These are phyloP conservation scores for Gossypium davidsonii DNA, from an alignment of 441 rosid species.

Conservation along the genomic window DNA sequence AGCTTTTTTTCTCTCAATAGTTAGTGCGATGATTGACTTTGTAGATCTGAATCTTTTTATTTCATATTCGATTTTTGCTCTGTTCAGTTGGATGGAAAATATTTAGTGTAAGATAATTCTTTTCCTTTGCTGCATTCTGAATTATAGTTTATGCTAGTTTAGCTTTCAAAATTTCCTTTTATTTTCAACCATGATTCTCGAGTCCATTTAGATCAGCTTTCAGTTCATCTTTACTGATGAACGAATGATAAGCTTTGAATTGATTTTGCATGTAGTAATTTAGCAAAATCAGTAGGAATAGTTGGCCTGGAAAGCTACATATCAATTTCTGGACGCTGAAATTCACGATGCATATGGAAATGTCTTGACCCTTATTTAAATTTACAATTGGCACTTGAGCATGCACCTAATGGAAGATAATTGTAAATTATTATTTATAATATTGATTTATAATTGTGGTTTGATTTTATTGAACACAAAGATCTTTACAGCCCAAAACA, in stretches of 20 bases:
- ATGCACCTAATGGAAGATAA: background rate
- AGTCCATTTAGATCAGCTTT: background rate
- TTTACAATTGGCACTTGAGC: background rate
- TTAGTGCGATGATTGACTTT: constrained; percentile 1
- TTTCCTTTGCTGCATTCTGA: background rate
- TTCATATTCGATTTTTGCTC: background rate
- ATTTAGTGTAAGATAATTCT: background rate
- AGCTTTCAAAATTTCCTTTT: background rate
- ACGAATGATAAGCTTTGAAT: background rate
- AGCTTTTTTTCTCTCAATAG: background rate
- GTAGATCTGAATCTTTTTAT: background rate
- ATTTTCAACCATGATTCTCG: background rate
- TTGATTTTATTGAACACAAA: background rate
- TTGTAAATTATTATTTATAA: background rate
- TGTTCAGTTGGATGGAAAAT: background rate
- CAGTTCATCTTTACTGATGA: background rate
- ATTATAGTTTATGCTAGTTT: background rate
- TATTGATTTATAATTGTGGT: background rate
- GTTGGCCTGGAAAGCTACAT: background rate
- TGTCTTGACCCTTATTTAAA: background rate
- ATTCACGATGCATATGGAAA: background rate
- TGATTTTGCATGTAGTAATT: background rate
- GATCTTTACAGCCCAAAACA: background rate
- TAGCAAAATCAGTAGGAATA: background rate
- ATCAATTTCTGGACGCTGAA: background rate